phyloP scores from a whole-genome alignment of 352 stramenopile species.

The Globisporangium cystogenes region DNA sequence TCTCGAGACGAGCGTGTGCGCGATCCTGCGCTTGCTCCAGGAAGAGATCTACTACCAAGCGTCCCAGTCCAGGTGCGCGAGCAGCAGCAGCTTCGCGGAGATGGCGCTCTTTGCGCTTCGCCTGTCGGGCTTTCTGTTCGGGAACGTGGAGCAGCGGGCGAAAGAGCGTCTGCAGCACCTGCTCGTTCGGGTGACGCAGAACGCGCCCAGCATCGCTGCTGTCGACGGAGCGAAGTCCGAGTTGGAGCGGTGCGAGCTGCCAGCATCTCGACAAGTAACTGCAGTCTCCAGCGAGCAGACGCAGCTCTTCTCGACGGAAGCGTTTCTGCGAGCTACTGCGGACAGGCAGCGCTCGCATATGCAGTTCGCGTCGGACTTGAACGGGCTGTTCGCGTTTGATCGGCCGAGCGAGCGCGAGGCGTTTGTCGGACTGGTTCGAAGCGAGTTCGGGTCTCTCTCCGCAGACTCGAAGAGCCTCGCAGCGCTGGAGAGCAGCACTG shows the following conservation, averaged over 20 bases:
- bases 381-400: conserved; percentile 36
- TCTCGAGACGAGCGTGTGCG: conserved; percentile 32
- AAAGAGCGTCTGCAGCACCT: conserved; percentile 26
- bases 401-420: conserved; percentile 24
- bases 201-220: conserved; percentile 21
- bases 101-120: conserved; percentile 26
- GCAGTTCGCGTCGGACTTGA: conserved; percentile 39
- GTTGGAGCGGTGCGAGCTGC: conserved; percentile 9
- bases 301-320: conserved; percentile 5
- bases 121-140: conserved; percentile 22
- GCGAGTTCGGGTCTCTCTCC: conserved; percentile 15
- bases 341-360: conserved; percentile 46
- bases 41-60: conserved; percentile 39
- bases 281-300: background rate
- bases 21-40: conserved; percentile 34
- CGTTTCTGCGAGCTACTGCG: conserved; percentile 13
- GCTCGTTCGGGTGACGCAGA: conserved; percentile 21
- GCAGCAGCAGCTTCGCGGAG: conserved; percentile 22
- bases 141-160: conserved; percentile 15
- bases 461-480: background rate
- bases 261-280: background rate
- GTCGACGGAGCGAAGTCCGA: conserved; percentile 4
- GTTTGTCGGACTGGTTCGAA: conserved; percentile 26
- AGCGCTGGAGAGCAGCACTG: conserved; percentile 3
- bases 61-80: background rate